Evolutionary conservation across 257 asterid species (phyloP).

Genomic region (Solanum okadae): DNA sequence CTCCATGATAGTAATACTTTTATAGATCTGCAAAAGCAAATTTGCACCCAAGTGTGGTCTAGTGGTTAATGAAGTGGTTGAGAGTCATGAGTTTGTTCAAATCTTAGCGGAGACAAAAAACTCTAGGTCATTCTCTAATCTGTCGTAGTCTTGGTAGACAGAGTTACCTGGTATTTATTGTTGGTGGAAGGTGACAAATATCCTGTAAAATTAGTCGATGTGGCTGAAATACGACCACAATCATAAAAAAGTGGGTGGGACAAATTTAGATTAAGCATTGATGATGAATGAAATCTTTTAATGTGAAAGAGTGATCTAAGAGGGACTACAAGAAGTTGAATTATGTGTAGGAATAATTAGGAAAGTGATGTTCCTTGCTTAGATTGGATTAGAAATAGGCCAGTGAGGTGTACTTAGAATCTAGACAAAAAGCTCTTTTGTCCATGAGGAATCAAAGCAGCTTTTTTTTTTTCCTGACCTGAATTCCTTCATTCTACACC

Average conservation of each 20-base stretch:
- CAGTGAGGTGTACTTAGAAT: not conserved
- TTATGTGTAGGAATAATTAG: not conserved
- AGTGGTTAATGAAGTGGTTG: not conserved
- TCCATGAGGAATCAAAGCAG: not conserved
- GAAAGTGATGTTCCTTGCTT: not conserved
- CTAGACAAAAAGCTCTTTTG: not conserved
- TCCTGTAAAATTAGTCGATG: not conserved
- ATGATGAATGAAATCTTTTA: not conserved
- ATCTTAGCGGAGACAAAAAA: too few relatives aligned
- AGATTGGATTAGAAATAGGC: not conserved
- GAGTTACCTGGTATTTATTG: too few relatives aligned
- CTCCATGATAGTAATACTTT: not conserved
- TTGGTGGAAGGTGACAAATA: not conserved
- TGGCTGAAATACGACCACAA: not conserved
- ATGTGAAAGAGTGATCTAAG: not conserved
- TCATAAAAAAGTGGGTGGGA: not conserved
- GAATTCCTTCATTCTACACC: not conserved
- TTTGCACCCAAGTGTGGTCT: not conserved
- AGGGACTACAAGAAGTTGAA: not conserved
- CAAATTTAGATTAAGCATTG: not conserved
- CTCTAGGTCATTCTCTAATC: too few relatives aligned
- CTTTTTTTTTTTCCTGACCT: not conserved
- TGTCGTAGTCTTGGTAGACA: too few relatives aligned
- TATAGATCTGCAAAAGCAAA: not conserved
- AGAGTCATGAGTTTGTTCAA: not conserved